Evolutionary conservation across 1,284 basidiomycete genomes (phyloP).

Genomic region (Ustilago shanxiensis): DNA sequence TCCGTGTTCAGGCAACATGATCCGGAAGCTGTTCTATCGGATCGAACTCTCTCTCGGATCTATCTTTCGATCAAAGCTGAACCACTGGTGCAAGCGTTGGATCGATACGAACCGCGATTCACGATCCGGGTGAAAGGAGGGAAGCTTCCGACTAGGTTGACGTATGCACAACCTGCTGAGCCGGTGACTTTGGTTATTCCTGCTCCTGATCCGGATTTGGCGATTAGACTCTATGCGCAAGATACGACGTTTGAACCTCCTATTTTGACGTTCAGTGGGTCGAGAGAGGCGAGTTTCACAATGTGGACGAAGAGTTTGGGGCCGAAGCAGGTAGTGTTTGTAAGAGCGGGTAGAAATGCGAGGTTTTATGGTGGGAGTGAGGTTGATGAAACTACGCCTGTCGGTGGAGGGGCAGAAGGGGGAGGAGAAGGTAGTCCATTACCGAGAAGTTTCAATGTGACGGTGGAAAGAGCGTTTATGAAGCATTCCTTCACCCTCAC

Average conservation of each 20-base stretch:
- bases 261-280: conserved; percentile 54
- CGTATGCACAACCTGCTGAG: conserved; percentile 58
- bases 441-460: conserved; percentile 50
- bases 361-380: conserved; percentile 50
- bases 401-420: background rate
- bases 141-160: conserved; percentile 52
- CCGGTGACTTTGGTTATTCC: conserved; percentile 62
- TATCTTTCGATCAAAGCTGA: conserved; percentile 58
- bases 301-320: conserved; percentile 61
- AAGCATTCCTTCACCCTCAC: conserved; percentile 56
- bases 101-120: conserved; percentile 41
- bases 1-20: conserved; percentile 59
- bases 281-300: conserved; percentile 56
- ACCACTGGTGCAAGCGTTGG: conserved; percentile 55
- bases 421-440: conserved; percentile 26
- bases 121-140: conserved; percentile 48
- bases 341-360: conserved; percentile 60
- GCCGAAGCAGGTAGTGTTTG: conserved; percentile 57
- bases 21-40: conserved; percentile 48
- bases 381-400: conserved; percentile 13
- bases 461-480: conserved; percentile 62
- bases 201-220: conserved; percentile 60
- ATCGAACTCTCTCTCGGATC: conserved; percentile 63
- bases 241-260: conserved; percentile 64
- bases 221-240: conserved; percentile 60